These are phyloP conservation scores for Scutellaria minor DNA, from an alignment of 257 asterid species.

Conservation along the genomic window DNA sequence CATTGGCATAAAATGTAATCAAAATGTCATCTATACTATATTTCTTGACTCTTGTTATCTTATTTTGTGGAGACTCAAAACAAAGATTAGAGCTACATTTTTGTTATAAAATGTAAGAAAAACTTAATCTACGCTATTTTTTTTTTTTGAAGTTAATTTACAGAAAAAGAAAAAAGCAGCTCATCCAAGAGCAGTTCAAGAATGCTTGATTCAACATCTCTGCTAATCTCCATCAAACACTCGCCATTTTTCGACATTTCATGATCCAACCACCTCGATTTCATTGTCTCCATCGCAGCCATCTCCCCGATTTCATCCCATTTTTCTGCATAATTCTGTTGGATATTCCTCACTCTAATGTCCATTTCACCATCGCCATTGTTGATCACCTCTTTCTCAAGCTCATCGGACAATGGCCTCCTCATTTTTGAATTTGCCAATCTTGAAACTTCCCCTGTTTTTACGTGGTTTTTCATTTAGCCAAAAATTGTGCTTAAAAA, in stretches of 20 bases:
- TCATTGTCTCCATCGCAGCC: conserved; percentile 48
- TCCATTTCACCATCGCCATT: conserved; percentile 11
- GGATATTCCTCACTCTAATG: conserved; percentile 17
- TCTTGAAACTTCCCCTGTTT: conserved; percentile 51
- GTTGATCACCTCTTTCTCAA: conserved; percentile 42
- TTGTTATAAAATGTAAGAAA: too few species aligned
- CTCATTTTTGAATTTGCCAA: conserved; percentile 54
- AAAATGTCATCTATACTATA: too few species aligned
- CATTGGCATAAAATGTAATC: too few species aligned
- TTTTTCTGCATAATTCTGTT: conserved; percentile 17
- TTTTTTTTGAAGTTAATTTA: too few species aligned
- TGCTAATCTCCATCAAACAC: conserved; percentile 45
- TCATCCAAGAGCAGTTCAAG: conserved; percentile 57
- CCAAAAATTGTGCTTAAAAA: neutral
- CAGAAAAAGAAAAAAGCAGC: conserved; percentile 25
- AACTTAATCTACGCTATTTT: too few species aligned
- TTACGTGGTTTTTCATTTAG: neutral
- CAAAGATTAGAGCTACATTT: too few species aligned
- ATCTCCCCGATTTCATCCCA: conserved; percentile 50
- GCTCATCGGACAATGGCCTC: conserved; percentile 66
- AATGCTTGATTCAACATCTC: conserved; percentile 48
- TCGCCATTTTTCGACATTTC: conserved; percentile 36
- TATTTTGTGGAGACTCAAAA: too few species aligned
- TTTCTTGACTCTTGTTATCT: too few species aligned
- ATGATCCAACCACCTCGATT: conserved; percentile 47